Percentiles rank a stretch among this genome's conserved stretches.
Conservation (phyloP, 1,139 yeast genomes). For the Diutina pseudorugosa region DNA sequence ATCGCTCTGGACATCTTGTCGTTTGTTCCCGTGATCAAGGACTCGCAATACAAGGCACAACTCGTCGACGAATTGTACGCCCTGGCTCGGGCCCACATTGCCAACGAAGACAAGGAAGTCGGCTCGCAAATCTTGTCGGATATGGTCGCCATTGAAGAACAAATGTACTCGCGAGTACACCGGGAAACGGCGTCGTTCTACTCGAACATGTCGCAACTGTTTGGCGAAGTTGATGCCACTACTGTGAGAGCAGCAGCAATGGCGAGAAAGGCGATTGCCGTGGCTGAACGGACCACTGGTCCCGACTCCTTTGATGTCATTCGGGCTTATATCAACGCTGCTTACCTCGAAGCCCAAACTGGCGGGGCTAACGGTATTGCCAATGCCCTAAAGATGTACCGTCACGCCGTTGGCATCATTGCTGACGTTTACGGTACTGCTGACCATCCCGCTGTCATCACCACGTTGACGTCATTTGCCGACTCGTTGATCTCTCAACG, state of each 20-base stretch:
- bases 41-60: slow-evolving; percentile 52
- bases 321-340: slow-evolving; percentile 63
- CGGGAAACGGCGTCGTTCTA: slow-evolving; percentile 68
- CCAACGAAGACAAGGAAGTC: slow-evolving; percentile 29
- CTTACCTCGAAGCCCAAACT: slow-evolving; percentile 54
- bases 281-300: slow-evolving; percentile 74
- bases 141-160: slow-evolving; percentile 64
- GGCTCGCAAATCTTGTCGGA: slow-evolving; percentile 55
- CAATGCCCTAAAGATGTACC: slow-evolving; percentile 53
- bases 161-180: slow-evolving; percentile 73
- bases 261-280: slow-evolving; percentile 59
- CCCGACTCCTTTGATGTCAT: slow-evolving; percentile 69
- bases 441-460: slow-evolving; percentile 20
- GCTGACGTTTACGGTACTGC: slow-evolving; percentile 1
- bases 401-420: not conserved
- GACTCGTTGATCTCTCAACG: slow-evolving; percentile 45
- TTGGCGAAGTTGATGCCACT: slow-evolving; percentile 46
- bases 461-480: slow-evolving; percentile 56
- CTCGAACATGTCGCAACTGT: slow-evolving; percentile 51
- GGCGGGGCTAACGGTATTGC: slow-evolving; percentile 28
- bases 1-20: slow-evolving; percentile 50
- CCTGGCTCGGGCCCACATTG: slow-evolving; percentile 44
- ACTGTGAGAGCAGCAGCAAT: slow-evolving; percentile 48
- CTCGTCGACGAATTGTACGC: slow-evolving; percentile 73
- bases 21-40: slow-evolving; percentile 65